A percentile compares a stretch with the other conserved stretches of the same genome.
Conservation (phyloP, 768 basidiomycete genomes). For the Mycena amicta region DNA sequence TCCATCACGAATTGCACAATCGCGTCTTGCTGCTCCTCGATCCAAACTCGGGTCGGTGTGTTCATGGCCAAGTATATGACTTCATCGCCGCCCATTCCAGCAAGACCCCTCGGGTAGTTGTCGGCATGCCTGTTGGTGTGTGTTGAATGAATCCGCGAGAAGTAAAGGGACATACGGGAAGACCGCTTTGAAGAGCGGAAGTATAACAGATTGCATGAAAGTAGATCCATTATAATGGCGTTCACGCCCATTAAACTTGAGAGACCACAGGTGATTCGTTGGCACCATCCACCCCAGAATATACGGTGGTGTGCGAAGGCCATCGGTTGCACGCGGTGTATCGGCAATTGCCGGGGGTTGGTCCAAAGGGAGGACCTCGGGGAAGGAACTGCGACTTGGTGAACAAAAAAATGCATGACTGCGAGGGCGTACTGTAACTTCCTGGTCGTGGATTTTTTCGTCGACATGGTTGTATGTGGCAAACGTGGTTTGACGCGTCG, state of each 20-base stretch:
- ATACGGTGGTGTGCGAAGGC: not conserved
- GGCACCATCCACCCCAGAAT: not conserved
- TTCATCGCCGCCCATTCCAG: not conserved
- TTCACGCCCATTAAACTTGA: not conserved
- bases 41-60: not conserved
- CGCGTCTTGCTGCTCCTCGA: not conserved
- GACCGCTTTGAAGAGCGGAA: not conserved
- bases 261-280: not conserved
- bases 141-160: not conserved
- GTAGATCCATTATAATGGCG: not conserved
- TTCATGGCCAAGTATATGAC: not conserved
- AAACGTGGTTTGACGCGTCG: not conserved
- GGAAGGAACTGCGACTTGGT: not conserved
- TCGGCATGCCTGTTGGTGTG: not conserved
- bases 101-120: not conserved
- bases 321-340: not conserved
- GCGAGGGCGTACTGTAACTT: not conserved
- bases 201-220: not conserved
- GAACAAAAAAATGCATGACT: not conserved
- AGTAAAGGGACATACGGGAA: not conserved
- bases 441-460: not conserved
- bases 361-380: not conserved
- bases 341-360: not conserved
- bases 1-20: not conserved
- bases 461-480: not conserved